Evolutionary conservation across 352 stramenopile genomes (phyloP), one percentile per base, ranked within the genome.

Genomic region (Globisporangium takayamanum): DNA sequence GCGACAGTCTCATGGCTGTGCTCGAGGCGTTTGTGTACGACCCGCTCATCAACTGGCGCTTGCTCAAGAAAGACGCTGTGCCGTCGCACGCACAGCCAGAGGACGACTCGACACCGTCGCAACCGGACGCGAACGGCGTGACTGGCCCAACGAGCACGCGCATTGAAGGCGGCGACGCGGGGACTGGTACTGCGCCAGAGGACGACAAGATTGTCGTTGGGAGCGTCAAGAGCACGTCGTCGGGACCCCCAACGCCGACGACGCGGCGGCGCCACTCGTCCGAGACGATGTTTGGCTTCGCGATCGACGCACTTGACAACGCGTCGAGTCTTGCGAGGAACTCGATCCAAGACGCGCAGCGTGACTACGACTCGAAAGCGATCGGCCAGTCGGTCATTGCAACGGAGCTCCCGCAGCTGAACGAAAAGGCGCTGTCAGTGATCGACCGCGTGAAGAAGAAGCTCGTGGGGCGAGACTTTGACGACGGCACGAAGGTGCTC

Each of bases 21-120:
- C 83, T 99, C 3, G 97, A 99, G 74, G 97, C 98, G 22, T 99
- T 99, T 73, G 97, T 99, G 53, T 98, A 99, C 66, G 98, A 99
- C 81, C 98, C 98, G 30, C 78, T 99, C 1, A 99, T 99, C 67
- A 98, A 96, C 60, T 99, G 97, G 97, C 88, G 97, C 65, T 74
- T 99, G 60, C 76, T 99, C 2, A 92, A 88, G 79, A 95, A 88
- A 64, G 79, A 92, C 45, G 68, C 77, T 0, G 74, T 92, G 51
- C 80, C 84, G 36, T 89, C 84, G 20, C 84, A 94, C 52, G 80
- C 86, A 2, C 80, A 84, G 33, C 73, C 76, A 15, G 76, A 88
- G 59, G 78, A 88, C n/a, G 50, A 63, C 25, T 49, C 56, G 15
- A 28, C 44, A 11, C 39, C 6, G 33, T 33, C 20, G 20, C 47